Conservation (phyloP, 75 land plant genomes). For the Cryptomeria japonica region DNA sequence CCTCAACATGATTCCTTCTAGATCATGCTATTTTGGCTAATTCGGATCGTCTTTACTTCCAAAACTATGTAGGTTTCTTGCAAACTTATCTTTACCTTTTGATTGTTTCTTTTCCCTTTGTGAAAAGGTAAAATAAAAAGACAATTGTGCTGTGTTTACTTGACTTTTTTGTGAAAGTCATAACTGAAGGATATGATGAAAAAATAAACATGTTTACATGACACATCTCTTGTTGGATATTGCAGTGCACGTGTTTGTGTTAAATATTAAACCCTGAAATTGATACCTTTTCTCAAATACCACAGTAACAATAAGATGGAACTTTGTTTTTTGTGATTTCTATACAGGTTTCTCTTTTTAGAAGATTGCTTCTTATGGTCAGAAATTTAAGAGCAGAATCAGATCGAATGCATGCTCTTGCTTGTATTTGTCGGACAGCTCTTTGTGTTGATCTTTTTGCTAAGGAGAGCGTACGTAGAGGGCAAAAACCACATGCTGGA, state of each 20-base stretch:
- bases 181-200: not conserved
- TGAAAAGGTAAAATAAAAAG: not conserved
- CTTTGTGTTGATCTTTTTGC: constrained; percentile 98
- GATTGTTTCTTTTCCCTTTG: not conserved
- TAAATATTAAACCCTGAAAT: not conserved
- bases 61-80: not conserved
- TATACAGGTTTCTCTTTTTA: constrained; percentile 88
- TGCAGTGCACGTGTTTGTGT: not conserved
- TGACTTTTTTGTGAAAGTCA: not conserved
- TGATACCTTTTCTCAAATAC: not conserved
- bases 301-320: not conserved
- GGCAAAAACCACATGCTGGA: constrained; percentile 92
- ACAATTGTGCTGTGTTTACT: not conserved
- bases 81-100: not conserved
- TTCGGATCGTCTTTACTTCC: not conserved
- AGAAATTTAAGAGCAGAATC: constrained; percentile 97
- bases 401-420: constrained; percentile 98
- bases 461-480: constrained; percentile 94
- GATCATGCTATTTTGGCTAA: not conserved
- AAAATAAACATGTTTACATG: not conserved
- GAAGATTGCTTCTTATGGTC: constrained; percentile 93
- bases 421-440: constrained; percentile 98
- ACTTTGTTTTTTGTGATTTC: not conserved
- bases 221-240: not conserved
- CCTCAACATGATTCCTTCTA: not conserved